A percentile compares a stretch with the other conserved stretches of the same genome.
These are phyloP conservation scores for Voacanga thouarsii DNA, from an alignment of 257 asterid genomes.

Conservation along the genomic window DNA sequence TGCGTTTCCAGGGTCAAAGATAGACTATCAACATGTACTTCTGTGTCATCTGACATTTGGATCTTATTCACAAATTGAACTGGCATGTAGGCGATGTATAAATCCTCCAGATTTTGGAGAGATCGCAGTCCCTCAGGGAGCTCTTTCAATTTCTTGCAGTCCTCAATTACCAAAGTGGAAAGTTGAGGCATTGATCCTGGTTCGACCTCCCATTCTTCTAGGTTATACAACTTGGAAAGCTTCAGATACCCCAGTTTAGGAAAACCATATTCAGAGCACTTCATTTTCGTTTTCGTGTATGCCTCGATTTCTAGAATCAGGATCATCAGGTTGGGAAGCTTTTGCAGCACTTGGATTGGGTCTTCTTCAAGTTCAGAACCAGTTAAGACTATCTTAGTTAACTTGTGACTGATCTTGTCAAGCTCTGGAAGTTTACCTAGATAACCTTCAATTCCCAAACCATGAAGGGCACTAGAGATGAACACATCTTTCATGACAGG, in stretches of 20 bases:
- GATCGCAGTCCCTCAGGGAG: not conserved
- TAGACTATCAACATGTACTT: no score
- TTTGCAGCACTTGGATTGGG: constrained; percentile 21
- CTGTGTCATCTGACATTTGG: no score
- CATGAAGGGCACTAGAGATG: not conserved
- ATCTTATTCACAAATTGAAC: no score
- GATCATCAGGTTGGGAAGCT: constrained; percentile 12
- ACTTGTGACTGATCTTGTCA: not conserved
- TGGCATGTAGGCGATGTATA: not conserved
- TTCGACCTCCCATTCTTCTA: constrained; percentile 17
- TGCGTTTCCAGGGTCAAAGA: no score
- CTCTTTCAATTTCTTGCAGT: constrained; percentile 5
- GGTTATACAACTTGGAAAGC: constrained; percentile 13
- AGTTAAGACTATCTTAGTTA: constrained; percentile 19
- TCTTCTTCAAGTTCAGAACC: constrained; percentile 19
- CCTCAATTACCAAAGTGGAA: constrained; percentile 12
- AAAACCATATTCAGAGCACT: constrained; percentile 10
- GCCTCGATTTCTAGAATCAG: constrained; percentile 26
- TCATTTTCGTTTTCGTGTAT: constrained; percentile 4
- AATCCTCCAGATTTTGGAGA: not conserved
- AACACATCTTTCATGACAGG: constrained; percentile 12
- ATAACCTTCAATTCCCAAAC: constrained; percentile 22
- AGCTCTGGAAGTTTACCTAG: not conserved
- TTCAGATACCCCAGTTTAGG: constrained; percentile 22
- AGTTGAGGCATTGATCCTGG: constrained; percentile 25